Conservation (phyloP, 495 filamentous ascomycete species). For the Hypoxylon cercidicola region DNA sequence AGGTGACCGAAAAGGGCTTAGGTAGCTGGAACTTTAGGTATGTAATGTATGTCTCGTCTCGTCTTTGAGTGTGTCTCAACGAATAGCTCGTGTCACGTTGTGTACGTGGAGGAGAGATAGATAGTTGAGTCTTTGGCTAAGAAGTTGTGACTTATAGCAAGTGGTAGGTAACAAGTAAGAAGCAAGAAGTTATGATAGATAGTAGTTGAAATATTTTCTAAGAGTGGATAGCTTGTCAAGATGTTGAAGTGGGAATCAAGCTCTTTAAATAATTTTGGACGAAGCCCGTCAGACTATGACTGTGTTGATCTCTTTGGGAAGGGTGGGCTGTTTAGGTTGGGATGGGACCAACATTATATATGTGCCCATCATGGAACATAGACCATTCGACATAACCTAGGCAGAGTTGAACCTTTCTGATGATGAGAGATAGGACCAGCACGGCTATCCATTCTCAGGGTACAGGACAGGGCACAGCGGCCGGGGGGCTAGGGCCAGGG, state of each 20-base stretch:
- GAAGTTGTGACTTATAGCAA: background rate
- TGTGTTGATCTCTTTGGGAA: constrained; percentile 29
- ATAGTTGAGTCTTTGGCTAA: constrained; percentile 11
- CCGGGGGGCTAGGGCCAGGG: constrained; percentile 29
- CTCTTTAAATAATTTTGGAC: constrained; percentile 32
- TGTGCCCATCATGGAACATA: constrained; percentile 32
- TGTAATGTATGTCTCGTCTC: background rate
- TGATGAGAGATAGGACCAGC: constrained; percentile 37
- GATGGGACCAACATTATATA: constrained; percentile 41
- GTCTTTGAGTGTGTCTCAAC: constrained; percentile 5
- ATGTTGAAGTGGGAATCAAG: constrained; percentile 31
- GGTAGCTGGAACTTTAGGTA: background rate
- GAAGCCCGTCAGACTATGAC: constrained; percentile 28
- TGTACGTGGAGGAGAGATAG: constrained; percentile 18
- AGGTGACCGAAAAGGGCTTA: constrained; percentile 29
- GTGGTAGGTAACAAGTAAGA: constrained; percentile 5
- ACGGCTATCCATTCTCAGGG: constrained; percentile 34
- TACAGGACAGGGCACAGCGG: constrained; percentile 15
- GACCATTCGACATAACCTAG: constrained; percentile 2
- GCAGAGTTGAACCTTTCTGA: constrained; percentile 33
- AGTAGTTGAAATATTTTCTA: background rate
- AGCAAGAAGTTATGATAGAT: constrained; percentile 6
- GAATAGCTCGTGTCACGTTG: constrained; percentile 22
- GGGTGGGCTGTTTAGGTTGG: constrained; percentile 33
- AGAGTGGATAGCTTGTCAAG: constrained; percentile 21